Conservation (phyloP, 257 asterid genomes). For the Fraxinus americana region DNA sequence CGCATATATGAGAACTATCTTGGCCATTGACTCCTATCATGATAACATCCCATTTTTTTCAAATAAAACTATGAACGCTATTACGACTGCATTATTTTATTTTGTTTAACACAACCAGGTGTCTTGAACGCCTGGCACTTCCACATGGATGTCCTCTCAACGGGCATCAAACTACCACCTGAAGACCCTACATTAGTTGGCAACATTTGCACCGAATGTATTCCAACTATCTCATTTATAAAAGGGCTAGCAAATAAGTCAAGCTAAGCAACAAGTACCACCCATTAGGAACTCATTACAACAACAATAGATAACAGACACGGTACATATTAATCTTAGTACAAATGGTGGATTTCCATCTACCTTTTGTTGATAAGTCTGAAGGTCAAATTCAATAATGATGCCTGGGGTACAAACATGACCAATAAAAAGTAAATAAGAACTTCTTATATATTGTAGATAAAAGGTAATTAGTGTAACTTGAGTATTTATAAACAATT, state of each 20-base stretch:
- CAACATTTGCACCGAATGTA: not conserved
- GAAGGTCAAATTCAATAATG: not conserved
- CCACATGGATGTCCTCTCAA: conserved; percentile 44
- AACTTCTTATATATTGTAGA: not conserved
- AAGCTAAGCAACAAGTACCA: not conserved
- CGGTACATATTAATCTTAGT: not conserved
- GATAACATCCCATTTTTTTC: conserved; percentile 28
- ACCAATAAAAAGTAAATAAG: not conserved
- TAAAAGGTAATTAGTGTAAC: not conserved
- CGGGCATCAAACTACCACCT: conserved; percentile 27
- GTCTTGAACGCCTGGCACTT: conserved; percentile 53
- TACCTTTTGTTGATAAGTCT: not conserved
- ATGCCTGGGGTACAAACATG: not conserved
- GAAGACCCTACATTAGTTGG: conserved; percentile 20
- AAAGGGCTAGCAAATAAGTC: not conserved
- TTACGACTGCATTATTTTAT: conserved; percentile 50
- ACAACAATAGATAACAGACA: not conserved
- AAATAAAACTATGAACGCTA: conserved; percentile 34
- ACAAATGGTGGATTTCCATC: not conserved
- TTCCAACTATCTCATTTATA: not conserved
- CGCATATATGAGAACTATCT: conserved; percentile 32
- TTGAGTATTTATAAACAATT: too few relatives aligned
- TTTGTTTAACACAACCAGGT: conserved; percentile 44
- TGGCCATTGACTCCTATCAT: conserved; percentile 30
- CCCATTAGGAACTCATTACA: not conserved